phyloP scores from a whole-genome alignment of 192 early-diverging fungal species.

The Coemansia sp. region DNA sequence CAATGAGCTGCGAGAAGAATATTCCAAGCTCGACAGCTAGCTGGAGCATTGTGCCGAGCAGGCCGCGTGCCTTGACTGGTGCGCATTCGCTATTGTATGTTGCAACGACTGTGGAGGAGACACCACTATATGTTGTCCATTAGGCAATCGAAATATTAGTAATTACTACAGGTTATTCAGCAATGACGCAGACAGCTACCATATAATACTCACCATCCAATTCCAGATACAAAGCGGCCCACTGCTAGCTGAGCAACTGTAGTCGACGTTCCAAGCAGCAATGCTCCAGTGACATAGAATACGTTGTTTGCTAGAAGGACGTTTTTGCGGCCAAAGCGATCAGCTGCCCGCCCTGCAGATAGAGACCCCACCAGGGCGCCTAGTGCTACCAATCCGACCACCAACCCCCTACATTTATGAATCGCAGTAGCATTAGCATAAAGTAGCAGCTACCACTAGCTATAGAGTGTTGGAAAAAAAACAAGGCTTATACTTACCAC shows the following conservation, averaged over 20 bases:
- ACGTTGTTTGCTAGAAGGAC: conserved; percentile 67
- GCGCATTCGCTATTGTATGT: conserved; percentile 82
- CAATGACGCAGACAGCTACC: background rate
- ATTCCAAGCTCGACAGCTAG: conserved; percentile 78
- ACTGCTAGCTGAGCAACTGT: conserved; percentile 63
- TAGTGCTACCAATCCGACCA: conserved; percentile 59
- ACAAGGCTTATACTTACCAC: conserved; percentile 44
- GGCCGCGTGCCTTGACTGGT: conserved; percentile 65
- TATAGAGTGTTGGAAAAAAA: background rate
- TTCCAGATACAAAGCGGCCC: conserved; percentile 74
- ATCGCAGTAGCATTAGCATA: background rate
- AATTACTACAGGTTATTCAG: background rate
- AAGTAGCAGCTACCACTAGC: background rate
- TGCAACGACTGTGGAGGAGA: conserved; percentile 59
- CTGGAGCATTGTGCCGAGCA: conserved; percentile 73
- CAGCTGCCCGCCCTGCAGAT: conserved; percentile 60
- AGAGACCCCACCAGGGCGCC: conserved; percentile 71
- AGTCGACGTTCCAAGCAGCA: conserved; percentile 63
- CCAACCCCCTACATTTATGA: conserved; percentile 55
- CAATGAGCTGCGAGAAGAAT: conserved; percentile 67
- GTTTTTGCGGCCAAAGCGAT: conserved; percentile 64
- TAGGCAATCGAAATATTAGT: background rate
- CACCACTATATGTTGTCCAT: conserved; percentile 59
- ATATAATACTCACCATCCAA: conserved; percentile 55
- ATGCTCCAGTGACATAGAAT: conserved; percentile 66